A percentile compares a stretch with the other conserved stretches of the same genome.
phyloP scores from a whole-genome alignment of 2,329 filamentous ascomycete species.

The Fusarium sp. region DNA sequence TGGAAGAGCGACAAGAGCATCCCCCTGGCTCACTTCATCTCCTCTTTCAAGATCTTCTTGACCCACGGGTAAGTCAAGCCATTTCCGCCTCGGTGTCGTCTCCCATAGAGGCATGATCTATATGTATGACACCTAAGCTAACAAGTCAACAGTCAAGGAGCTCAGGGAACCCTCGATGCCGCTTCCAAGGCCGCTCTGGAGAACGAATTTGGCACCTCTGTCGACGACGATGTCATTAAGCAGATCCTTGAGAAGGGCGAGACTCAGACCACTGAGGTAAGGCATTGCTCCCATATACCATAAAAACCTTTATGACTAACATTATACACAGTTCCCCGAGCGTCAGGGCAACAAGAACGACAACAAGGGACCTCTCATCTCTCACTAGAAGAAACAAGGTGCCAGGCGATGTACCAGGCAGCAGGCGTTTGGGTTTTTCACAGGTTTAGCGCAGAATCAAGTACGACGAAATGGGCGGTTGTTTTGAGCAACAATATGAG shows the following conservation, averaged over 20 bases:
- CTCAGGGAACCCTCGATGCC: conserved; percentile 80
- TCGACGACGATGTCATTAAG: conserved; percentile 83
- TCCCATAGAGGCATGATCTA: background rate
- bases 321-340: conserved; percentile 58
- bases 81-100: conserved; percentile 22
- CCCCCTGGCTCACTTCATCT: conserved; percentile 86
- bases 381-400: conserved; percentile 52
- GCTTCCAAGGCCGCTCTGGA: conserved; percentile 81
- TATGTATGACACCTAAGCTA: conserved; percentile 9
- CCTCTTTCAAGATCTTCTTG: conserved; percentile 87
- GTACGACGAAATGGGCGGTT: conserved; percentile 6
- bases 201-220: conserved; percentile 85
- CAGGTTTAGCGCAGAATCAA: conserved; percentile 1
- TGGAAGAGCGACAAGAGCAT: conserved; percentile 85
- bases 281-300: conserved; percentile 17
- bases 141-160: conserved; percentile 74
- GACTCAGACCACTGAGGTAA: conserved; percentile 69
- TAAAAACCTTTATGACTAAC: conserved; percentile 9
- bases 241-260: conserved; percentile 82
- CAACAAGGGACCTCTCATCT: conserved; percentile 56
- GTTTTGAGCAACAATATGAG: conserved; percentile 11
- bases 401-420: conserved; percentile 6
- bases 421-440: conserved; percentile 21
- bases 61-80: conserved; percentile 80
- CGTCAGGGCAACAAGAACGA: conserved; percentile 67